phyloP scores from a whole-genome alignment of 2,329 filamentous ascomycete genomes.

The Ophiostoma perfectum region DNA sequence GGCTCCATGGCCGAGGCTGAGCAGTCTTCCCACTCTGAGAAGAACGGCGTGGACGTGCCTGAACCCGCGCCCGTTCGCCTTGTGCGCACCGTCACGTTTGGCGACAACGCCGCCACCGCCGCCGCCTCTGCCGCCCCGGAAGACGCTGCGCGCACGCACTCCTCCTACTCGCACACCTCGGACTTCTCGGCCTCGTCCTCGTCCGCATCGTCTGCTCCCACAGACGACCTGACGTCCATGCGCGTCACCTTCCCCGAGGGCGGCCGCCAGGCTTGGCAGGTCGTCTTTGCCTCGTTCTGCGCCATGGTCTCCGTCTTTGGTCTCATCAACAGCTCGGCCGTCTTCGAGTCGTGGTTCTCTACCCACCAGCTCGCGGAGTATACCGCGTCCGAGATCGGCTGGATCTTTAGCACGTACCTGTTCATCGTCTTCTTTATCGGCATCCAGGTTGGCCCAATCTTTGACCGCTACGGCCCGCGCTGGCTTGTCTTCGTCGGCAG shows the following conservation, averaged over 20 bases:
- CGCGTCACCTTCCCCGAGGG: constrained; percentile 63
- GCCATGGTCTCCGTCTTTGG: constrained; percentile 66
- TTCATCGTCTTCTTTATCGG: constrained; percentile 79
- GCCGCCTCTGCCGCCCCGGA: background rate
- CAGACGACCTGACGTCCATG: constrained; percentile 20
- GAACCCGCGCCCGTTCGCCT: constrained; percentile 20
- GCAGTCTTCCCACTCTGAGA: constrained; percentile 4
- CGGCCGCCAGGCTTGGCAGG: constrained; percentile 64
- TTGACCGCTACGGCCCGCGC: constrained; percentile 69
- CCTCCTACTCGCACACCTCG: constrained; percentile 11
- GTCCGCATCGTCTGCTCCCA: constrained; percentile 6
- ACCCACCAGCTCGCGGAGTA: constrained; percentile 65
- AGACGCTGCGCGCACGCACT: background rate
- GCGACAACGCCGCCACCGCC: background rate
- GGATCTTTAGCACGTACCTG: constrained; percentile 78
- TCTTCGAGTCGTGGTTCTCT: constrained; percentile 71
- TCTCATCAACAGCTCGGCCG: constrained; percentile 68
- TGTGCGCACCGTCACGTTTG: constrained; percentile 18
- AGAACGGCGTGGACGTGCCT: background rate
- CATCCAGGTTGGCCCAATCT: constrained; percentile 74
- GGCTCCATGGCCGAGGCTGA: constrained; percentile 14
- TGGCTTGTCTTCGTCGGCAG: constrained; percentile 61
- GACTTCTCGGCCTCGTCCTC: constrained; percentile 7
- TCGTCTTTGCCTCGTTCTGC: constrained; percentile 71
- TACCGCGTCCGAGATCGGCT: constrained; percentile 65